phyloP scores from a whole-genome alignment of 257 asterid species.

The Knoxia roxburghii region DNA sequence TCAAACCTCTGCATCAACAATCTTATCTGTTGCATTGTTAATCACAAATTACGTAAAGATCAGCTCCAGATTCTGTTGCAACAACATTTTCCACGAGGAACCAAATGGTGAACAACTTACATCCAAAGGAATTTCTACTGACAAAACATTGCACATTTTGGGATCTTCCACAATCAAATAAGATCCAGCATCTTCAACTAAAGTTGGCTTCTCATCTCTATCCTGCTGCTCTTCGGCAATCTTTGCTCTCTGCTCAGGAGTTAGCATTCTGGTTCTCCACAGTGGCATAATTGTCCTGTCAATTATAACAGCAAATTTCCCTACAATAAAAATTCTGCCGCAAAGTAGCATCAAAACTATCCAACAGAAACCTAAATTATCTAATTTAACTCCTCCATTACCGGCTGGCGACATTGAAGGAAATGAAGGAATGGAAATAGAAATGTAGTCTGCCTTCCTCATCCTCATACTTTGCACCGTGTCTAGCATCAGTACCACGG shows the following conservation, averaged over 20 bases:
- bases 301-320: constrained; percentile 9
- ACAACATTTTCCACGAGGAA: constrained; percentile 1
- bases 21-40: constrained; percentile 38
- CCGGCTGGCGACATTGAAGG: constrained; percentile 82
- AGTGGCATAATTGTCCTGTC: constrained; percentile 74
- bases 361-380: background rate
- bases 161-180: constrained; percentile 50
- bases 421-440: constrained; percentile 78
- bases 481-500: constrained; percentile 69
- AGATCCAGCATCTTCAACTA: constrained; percentile 43
- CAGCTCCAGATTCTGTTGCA: no score
- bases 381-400: constrained; percentile 15
- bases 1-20: constrained; percentile 66
- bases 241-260: constrained; percentile 49
- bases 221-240: constrained; percentile 50
- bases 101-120: constrained; percentile 32
- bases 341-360: background rate
- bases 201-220: constrained; percentile 39
- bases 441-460: constrained; percentile 80
- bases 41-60: background rate
- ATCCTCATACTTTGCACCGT: constrained; percentile 76
- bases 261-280: constrained; percentile 74
- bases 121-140: constrained; percentile 52
- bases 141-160: constrained; percentile 52
- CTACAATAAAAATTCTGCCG: background rate